Base-by-base conservation (phyloP, 2,329 filamentous ascomycete genomes). In the Lasiodiplodia sp. region DNA sequence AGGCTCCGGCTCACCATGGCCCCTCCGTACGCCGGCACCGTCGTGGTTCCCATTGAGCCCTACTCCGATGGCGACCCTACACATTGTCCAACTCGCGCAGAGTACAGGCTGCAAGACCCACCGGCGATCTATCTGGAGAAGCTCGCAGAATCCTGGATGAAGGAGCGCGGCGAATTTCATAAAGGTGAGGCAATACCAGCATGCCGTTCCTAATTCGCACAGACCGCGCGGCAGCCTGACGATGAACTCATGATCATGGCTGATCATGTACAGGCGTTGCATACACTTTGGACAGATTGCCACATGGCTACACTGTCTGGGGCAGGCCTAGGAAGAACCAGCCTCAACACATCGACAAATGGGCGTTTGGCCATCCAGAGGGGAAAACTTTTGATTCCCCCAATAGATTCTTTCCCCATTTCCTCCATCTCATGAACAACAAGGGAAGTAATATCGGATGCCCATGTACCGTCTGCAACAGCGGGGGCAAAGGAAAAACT, bases 361-460 rank as follows among this genome's bases (percentile, higher is more conserved):
- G 86, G 67, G 77, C 89, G 0, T 89, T 82, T 67, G 88, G 88
- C 0, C 87, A 90, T 73, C 86, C 86, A 0, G 76, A 77, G 8
- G 82, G 82, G 8, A 78, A 78, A 58, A 78, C 76, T 18, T 89
- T 86, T 68, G 82, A 87, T 56, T 89, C 87, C 0, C 81, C 84
- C 0, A 81, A 82, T 23, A 78, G 83, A 4, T 88, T 88, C 71
- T 86, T 82, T 60, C 83, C 84, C 0, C 88, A 90, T 69, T 89
- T 90, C 73, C 77, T 82, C 63, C 82, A 84, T 74, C 73, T 89
- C 28, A 87, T 89, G 83, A 80, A 83, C 16, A 80, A 83, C 63
- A 77, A 72, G 2, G 80, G 79, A 0, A 75, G 76, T 52, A 76
- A 73, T 6, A 76, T 78, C 2, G 77, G 80, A 0, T 89, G 87